Base-by-base conservation (phyloP, 1,284 basidiomycete genomes). In the Apiotrichum gamsii region DNA sequence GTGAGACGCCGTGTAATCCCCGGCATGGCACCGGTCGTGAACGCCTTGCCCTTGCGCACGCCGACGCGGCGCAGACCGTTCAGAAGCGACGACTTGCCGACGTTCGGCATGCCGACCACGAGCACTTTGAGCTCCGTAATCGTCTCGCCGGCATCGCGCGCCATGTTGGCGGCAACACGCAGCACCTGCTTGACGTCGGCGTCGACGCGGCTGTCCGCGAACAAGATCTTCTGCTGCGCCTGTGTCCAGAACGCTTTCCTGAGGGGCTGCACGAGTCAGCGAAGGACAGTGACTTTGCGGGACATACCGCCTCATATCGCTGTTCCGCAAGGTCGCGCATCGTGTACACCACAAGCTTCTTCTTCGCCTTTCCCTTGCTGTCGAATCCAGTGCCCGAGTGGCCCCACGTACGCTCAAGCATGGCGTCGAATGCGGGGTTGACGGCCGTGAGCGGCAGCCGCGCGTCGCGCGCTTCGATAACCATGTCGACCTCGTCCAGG, bases 51-150 rank as follows among this genome's bases (percentile, higher is more conserved):
- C 65, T 89, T 90, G 52, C 81, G 77, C 25, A 94, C 86, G 4
- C 93, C 94, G 52, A 84, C 84, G 60, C 84, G 83, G 34, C 95
- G 80, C n/a, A 98, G 77, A 0, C 87, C 83, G 65, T 98, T 98
- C 14, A 98, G 75, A 42, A 98, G 73, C 4, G 89, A 91, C 23
- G 90, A 95, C 74, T 98, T 99, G 39, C 95, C 95, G 34, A 97
- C 91, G 67, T 98, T 98, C 5, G 94, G 94, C 94, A 98, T 98
- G 20, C 94, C 94, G 43, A 93, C 83, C 20, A 95, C 88, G 5
- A 95, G 78, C 8, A 96, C 82, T 62, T 90, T 90, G 54, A 88
- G 74, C 65, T 88, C 85, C 49, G 82, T 56, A 5, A 49, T 32
- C 11, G 53, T 44, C 16, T 58, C 56, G 41, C 41, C 45, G 9